Conservation (phyloP, 2,329 filamentous ascomycete genomes). For the Botryotinia calthae region DNA sequence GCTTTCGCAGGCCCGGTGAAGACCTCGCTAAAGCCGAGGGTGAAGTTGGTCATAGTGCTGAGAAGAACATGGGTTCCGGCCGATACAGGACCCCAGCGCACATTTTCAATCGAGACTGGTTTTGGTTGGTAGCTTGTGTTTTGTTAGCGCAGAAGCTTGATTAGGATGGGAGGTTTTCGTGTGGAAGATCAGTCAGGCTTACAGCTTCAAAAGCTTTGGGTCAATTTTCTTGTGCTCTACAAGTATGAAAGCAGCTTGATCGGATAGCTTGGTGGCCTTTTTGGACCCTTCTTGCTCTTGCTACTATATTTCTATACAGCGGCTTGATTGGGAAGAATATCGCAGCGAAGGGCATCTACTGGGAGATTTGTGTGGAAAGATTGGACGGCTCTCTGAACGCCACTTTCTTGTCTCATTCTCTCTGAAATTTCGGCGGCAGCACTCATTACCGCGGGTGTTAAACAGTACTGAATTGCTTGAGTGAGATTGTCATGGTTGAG, state of each 20-base stretch:
- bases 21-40: background rate
- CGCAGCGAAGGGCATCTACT: conserved; percentile 61
- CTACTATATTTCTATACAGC: conserved; percentile 47
- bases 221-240: conserved; percentile 47
- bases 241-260: conserved; percentile 62
- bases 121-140: background rate
- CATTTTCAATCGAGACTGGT: background rate
- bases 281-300: conserved; percentile 23
- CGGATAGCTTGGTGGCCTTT: conserved; percentile 57
- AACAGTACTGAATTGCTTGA: conserved; percentile 67
- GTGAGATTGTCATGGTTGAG: conserved; percentile 62
- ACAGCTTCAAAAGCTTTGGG: conserved; percentile 28
- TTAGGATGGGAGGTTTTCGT: background rate
- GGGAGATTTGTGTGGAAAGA: conserved; percentile 56
- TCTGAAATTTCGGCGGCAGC: conserved; percentile 59
- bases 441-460: conserved; percentile 53
- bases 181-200: conserved; percentile 20
- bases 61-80: background rate
- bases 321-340: conserved; percentile 46
- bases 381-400: conserved; percentile 61
- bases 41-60: background rate
- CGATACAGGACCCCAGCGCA: background rate
- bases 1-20: conserved; percentile 3
- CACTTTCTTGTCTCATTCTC: conserved; percentile 55
- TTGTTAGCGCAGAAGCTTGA: background rate